Evolutionary conservation across 2,329 filamentous ascomycete genomes (phyloP), one percentile per base, ranked within the genome.

Genomic region (Beauveria bassiana): DNA sequence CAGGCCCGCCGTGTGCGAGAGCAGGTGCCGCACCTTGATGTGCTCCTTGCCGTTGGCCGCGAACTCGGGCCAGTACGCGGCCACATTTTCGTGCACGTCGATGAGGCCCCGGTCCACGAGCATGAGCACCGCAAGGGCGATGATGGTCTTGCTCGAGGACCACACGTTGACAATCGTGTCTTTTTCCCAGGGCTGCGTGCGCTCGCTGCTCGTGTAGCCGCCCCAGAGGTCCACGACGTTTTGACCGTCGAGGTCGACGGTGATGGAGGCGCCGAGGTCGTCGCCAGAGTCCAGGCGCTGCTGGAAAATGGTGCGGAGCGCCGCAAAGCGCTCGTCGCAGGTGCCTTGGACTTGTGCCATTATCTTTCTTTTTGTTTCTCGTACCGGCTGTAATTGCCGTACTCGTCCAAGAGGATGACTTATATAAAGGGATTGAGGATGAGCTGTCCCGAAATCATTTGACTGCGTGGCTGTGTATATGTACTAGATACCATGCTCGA

Each of bases 11-110:
- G 70, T 75, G 64, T 80, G 78, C 1, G 71, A 71, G 14, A 79
- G 67, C 2, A 78, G 16, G 62, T 79, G 77, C 1, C 71, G 69
- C 6, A 79, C 72, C 12, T 71, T 64, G 49, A 79, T 66, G 16
- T 73, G 65, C 45, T 75, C 67, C 53, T 79, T 78, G 43, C 75
- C 77, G 22, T 76, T 74, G 14, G 64, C 69, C 0, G 68, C 75
- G 60, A 79, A 79, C 50, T 79, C 78, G 1, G 78, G 78, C 78
- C 78, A 80, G 68, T 79, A 75, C 45, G 71, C 68, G 1, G 73
- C 64, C 1, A 80, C 74, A 2, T 72, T 72, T 14, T 70, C 75
- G 50, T 74, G 63, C 1, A 71, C 65, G 59, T 73, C 67, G 1
- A 80, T 61, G 0, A 73, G 63, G 3, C 75, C 75, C 4, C 75